These are phyloP conservation scores for Yamadazyma ubonensis DNA, from an alignment of 805 yeast genomes.

Conservation along the genomic window DNA sequence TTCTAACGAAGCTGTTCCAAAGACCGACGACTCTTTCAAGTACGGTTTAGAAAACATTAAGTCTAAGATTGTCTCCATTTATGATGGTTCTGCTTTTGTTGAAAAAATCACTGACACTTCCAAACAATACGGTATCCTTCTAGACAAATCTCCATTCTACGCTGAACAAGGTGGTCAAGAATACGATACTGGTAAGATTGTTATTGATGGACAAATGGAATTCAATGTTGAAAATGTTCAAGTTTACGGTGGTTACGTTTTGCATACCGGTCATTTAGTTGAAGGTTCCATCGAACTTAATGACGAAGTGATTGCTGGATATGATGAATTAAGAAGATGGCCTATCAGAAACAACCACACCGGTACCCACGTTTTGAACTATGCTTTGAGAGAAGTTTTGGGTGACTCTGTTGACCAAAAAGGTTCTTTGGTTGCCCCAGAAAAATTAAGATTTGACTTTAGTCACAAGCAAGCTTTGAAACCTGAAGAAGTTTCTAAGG, in stretches of 20 bases:
- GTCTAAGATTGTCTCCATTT: slow-evolving; percentile 69
- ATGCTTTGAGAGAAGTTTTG: slow-evolving; percentile 78
- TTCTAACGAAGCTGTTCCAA: slow-evolving; percentile 56
- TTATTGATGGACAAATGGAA: slow-evolving; percentile 82
- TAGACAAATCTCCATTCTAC: slow-evolving; percentile 91
- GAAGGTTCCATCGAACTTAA: slow-evolving; percentile 74
- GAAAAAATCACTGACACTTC: slow-evolving; percentile 37
- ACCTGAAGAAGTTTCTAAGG: slow-evolving; percentile 65
- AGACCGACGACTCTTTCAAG: slow-evolving; percentile 81
- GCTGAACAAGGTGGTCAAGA: slow-evolving; percentile 99
- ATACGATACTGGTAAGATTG: slow-evolving; percentile 89
- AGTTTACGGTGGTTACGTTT: slow-evolving; percentile 87
- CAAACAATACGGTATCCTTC: slow-evolving; percentile 69
- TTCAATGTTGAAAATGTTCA: slow-evolving; percentile 92
- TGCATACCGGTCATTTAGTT: slow-evolving; percentile 83
- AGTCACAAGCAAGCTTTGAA: slow-evolving; percentile 86
- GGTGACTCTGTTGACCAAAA: slow-evolving; percentile 92
- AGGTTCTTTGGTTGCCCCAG: slow-evolving; percentile 95
- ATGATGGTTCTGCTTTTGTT: slow-evolving; percentile 63
- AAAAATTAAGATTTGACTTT: slow-evolving; percentile 93
- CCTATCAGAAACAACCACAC: slow-evolving; percentile 98
- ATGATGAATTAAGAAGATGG: slow-evolving; percentile 92
- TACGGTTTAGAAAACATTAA: slow-evolving; percentile 69
- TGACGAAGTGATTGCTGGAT: slow-evolving; percentile 77
- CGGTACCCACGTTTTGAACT: slow-evolving; percentile 93